phyloP scores from a whole-genome alignment of 2,329 filamentous ascomycete genomes.

The Fusarium sp. region DNA sequence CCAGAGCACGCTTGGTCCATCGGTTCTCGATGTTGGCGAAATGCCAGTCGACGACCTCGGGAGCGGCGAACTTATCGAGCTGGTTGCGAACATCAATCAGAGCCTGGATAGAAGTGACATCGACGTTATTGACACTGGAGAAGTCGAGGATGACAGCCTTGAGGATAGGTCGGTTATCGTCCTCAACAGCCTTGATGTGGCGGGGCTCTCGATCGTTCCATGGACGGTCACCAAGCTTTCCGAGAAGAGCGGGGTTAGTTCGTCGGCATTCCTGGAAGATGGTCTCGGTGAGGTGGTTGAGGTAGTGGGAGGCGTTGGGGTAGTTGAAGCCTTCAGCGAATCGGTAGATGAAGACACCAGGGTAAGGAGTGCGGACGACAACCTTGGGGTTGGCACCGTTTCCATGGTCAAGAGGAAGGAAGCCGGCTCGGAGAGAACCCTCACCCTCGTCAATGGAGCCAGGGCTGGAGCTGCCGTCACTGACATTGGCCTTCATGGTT shows the following conservation, averaged over 20 bases:
- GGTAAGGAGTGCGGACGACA: conserved; percentile 60
- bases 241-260: conserved; percentile 57
- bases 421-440: conserved; percentile 55
- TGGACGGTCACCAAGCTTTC: conserved; percentile 65
- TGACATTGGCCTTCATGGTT: conserved; percentile 82
- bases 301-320: conserved; percentile 64
- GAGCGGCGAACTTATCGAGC: conserved; percentile 63
- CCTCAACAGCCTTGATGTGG: conserved; percentile 49
- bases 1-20: conserved; percentile 68
- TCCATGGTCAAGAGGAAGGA: conserved; percentile 62
- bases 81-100: conserved; percentile 67
- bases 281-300: conserved; percentile 61
- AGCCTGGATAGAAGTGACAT: conserved; percentile 67
- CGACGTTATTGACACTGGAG: conserved; percentile 66
- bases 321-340: conserved; percentile 70
- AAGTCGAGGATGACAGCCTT: conserved; percentile 69
- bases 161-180: conserved; percentile 62
- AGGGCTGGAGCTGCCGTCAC: conserved; percentile 59
- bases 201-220: conserved; percentile 67
- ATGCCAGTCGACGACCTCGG: conserved; percentile 61
- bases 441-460: conserved; percentile 61
- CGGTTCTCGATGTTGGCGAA: conserved; percentile 66
- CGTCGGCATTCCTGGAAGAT: conserved; percentile 61
- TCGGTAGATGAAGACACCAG: conserved; percentile 67
- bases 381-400: conserved; percentile 65